Base-by-base conservation (phyloP, 345 rosid genomes). In the Turnera subulata region DNA sequence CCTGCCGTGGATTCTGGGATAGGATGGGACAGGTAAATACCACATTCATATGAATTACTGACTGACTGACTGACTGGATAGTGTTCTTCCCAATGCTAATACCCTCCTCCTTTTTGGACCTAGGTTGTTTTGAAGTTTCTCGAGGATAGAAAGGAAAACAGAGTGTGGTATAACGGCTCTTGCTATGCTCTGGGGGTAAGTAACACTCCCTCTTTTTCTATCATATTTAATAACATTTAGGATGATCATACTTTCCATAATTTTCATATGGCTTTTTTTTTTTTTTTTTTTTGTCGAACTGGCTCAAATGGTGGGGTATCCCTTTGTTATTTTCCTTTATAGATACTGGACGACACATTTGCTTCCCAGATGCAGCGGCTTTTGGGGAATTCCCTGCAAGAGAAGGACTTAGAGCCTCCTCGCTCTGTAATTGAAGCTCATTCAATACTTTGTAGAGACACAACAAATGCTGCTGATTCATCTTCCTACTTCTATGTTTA, bases 341-440 rank as follows among this genome's bases (percentile, higher is more conserved):
- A 93, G 97, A 78, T 90, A 60, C 46, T 93, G 62, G 99, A 93
- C 53, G 99, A 93, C 63, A 84, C 94, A 6, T 87, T 87, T 46
- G 99, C 96, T 63, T 89, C 96, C 32, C 95, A 93, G 61, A 85
- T 90, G 99, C 99, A 93, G 63, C 71, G 92, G 43, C 67, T 87
- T 62, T 79, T 81, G 58, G 96, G 99, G 65, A 93, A 93, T 69
- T 76, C 81, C 29, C 68, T 93, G 63, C 95, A 89, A 57, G 99
- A 93, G 46, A 93, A 85, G 57, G 99, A 93, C 62, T 50, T 90
- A 11, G 95, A 90, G 65, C 80, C 97, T 37, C 97, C 96, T 37
- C 88, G 95, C 18, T 93, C 97, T 0, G 96, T 93, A 33, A 67
- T 83, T 1, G 97, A 93, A 76, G 96, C 99, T 72, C 85, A 97